A percentile compares a stretch with the other conserved stretches of the same genome.
Conservation (phyloP, 2,329 filamentous ascomycete genomes). For the Scortechinia acanthostroma region DNA sequence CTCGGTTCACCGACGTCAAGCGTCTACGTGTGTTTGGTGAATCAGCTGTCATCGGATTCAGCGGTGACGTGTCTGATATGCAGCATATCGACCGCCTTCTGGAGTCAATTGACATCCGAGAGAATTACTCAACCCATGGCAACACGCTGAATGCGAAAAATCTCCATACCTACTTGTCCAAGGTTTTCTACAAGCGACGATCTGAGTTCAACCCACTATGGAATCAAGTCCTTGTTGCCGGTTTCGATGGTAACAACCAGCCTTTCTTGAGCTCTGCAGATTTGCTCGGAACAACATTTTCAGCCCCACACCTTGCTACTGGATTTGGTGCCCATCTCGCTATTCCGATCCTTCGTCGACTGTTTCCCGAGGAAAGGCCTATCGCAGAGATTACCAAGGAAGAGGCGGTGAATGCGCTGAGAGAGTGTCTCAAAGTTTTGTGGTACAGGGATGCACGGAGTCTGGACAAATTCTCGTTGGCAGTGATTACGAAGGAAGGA, state of each 20-base stretch:
- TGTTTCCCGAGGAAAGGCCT: constrained; percentile 77
- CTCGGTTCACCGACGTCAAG: constrained; percentile 94
- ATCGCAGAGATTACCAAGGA: constrained; percentile 68
- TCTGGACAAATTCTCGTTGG: constrained; percentile 84
- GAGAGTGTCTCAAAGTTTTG: constrained; percentile 96
- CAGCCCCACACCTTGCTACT: constrained; percentile 79
- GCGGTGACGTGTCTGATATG: constrained; percentile 97
- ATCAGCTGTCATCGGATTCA: constrained; percentile 81
- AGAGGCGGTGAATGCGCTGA: constrained; percentile 71
- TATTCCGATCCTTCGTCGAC: constrained; percentile 78
- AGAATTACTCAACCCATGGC: constrained; percentile 55
- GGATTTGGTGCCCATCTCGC: constrained; percentile 91
- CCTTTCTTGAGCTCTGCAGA: constrained; percentile 91
- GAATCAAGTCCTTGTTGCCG: constrained; percentile 90
- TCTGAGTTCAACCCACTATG: constrained; percentile 94
- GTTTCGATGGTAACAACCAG: constrained; percentile 70
- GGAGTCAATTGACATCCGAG: constrained; percentile 75
- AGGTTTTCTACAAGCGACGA: constrained; percentile 91
- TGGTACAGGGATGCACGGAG: constrained; percentile 95
- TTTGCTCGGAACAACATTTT: constrained; percentile 86
- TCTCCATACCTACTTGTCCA: constrained; percentile 90
- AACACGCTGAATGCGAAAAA: constrained; percentile 73
- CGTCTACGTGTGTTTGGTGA: constrained; percentile 84
- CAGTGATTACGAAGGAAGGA: constrained; percentile 81
- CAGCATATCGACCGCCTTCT: constrained; percentile 94